These are phyloP conservation scores for Aquilaria sinensis DNA, from an alignment of 345 rosid species.

Conservation along the genomic window DNA sequence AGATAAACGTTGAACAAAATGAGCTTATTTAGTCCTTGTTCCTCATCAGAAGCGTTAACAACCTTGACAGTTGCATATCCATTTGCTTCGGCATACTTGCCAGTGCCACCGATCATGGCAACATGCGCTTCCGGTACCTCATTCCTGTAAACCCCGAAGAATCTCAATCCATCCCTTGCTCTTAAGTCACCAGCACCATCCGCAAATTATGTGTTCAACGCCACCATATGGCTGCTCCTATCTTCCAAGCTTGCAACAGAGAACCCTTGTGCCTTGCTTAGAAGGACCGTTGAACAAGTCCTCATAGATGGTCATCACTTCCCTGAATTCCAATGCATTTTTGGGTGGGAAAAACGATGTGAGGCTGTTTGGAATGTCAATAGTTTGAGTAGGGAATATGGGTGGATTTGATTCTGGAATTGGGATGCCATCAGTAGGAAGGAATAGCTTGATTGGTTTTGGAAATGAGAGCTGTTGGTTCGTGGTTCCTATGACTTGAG, in stretches of 20 bases:
- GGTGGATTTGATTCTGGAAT: conserved; percentile 22
- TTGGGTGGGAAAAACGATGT: conserved; percentile 31
- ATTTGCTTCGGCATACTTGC: conserved; percentile 38
- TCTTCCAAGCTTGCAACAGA: conserved; percentile 45
- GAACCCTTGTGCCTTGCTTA: conserved; percentile 44
- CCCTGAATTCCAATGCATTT: conserved; percentile 38
- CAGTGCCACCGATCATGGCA: conserved; percentile 48
- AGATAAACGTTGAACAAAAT: conserved; percentile 36
- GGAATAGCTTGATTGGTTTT: conserved; percentile 41
- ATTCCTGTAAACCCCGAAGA: conserved; percentile 38
- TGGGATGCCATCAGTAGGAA: conserved; percentile 44
- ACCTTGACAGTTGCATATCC: conserved; percentile 44
- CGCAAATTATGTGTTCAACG: conserved; percentile 30
- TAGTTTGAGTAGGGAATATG: conserved; percentile 20
- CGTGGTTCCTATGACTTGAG: conserved; percentile 12
- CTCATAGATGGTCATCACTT: conserved; percentile 27
- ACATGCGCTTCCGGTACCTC: conserved; percentile 38
- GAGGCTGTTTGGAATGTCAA: conserved; percentile 16
- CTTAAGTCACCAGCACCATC: background rate
- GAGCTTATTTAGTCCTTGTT: conserved; percentile 7
- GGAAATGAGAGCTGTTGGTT: conserved; percentile 32
- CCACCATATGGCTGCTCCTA: conserved; percentile 46
- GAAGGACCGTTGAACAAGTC: conserved; percentile 18
- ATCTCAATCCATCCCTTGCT: conserved; percentile 33
- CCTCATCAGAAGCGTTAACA: conserved; percentile 4